Base-by-base conservation (phyloP, 1,139 yeast genomes). In the Zygoascus sp. region DNA sequence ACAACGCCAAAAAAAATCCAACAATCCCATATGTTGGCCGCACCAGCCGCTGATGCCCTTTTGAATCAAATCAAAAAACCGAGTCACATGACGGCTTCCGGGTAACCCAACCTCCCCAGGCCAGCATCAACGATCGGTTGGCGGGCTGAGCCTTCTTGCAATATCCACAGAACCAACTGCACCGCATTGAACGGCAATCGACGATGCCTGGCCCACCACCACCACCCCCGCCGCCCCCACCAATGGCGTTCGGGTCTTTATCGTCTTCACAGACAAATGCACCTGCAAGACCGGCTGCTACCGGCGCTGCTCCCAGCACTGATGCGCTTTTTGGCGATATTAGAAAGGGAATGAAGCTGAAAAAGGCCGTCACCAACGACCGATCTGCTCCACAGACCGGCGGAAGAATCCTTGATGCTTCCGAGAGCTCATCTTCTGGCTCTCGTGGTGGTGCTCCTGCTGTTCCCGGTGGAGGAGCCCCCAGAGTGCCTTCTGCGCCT, bases 301-400 rank as follows among this genome's bases (percentile, higher is more conserved):
- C 51, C 1, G 51, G 49, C 4, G 57, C 52, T 1, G 52, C 56
- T 2, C 56, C 63, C 9, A 57, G 53, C 10, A 49, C 94, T 60
- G 87, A 84, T 60, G 97, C 97, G 0, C 72, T 90, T 44, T 72
- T 90, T 34, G 88, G 92, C 30, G 96, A 88, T 63, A 90, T 90
- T 55, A 77, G 90, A 56, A 84, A 86, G 58, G 97, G 97, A 16
- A 71, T 74, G 53, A 70, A 61, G 47, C 73, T 90, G 55, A 88
- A 86, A 65, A 87, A 88, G 58, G 84, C 96, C 0, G 76, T 74
- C 40, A 85, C 90, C 0, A 76, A 83, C 52, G 94, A 83, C 60
- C 70, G 86, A 57, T 77, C 83, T 52, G 77, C 75, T 1, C 86
- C 88, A 2, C 49, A 57, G 40, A 63, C 77, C 0, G 74, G 68